Evolutionary conservation across 2,329 filamentous ascomycete genomes (phyloP).

Genomic region (Xylariales sp.): DNA sequence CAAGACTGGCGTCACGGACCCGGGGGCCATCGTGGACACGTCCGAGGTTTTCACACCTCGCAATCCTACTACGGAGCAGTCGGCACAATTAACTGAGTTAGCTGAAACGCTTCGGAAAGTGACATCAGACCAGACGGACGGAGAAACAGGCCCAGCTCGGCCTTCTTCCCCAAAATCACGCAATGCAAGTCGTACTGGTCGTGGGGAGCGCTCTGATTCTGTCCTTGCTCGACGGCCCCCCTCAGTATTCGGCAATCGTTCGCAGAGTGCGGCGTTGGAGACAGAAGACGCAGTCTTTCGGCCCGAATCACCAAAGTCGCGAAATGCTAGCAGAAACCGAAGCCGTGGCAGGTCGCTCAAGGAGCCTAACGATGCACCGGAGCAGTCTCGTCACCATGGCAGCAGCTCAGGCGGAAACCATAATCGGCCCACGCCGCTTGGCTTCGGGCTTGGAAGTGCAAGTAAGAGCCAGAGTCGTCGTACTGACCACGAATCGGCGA

Average conservation of each 20-base stretch:
- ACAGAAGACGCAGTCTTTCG: neutral
- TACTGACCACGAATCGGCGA: neutral
- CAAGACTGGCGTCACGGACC: neutral
- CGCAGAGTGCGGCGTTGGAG: neutral
- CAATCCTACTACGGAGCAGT: neutral
- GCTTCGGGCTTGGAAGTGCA: neutral
- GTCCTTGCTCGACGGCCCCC: conserved; percentile 4
- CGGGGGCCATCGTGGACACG: neutral
- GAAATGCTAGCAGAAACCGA: conserved; percentile 13
- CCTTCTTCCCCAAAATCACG: conserved; percentile 31
- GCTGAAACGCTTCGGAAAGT: neutral
- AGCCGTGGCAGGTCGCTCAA: neutral
- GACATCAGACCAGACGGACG: neutral
- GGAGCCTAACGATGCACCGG: neutral
- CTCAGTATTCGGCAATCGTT: conserved; percentile 1
- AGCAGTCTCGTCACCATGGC: neutral
- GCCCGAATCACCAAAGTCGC: conserved; percentile 12
- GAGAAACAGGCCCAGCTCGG: conserved; percentile 9
- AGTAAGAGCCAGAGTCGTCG: neutral
- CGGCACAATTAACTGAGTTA: neutral
- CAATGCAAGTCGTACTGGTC: conserved; percentile 27
- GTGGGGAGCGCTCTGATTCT: conserved; percentile 20
- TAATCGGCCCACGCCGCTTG: neutral
- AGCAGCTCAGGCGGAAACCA: neutral
- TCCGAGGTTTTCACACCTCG: neutral